phyloP scores from a whole-genome alignment of 1,139 yeast genomes.

The Kodamaea sp. region DNA sequence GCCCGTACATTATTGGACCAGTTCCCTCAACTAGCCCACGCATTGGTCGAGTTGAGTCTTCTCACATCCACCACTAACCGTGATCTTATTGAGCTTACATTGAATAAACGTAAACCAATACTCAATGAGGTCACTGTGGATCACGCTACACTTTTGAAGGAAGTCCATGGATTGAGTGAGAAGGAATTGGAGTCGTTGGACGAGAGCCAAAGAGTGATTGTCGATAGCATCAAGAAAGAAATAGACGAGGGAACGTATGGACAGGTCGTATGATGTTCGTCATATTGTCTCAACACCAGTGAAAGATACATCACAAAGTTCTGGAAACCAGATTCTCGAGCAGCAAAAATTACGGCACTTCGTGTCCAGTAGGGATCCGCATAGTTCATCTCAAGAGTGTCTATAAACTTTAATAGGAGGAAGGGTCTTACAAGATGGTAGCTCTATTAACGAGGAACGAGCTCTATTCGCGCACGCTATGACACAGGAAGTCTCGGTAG shows the following conservation, averaged over 20 bases:
- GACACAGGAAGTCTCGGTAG: too few species aligned
- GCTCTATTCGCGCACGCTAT: too few species aligned
- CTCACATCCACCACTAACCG: constrained; percentile 58
- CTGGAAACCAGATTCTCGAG: too few species aligned
- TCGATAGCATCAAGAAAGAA: constrained; percentile 42
- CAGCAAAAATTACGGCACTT: too few species aligned
- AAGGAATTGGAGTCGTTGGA: constrained; percentile 65
- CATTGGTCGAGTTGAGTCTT: constrained; percentile 75
- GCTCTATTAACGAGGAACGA: too few species aligned
- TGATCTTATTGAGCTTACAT: constrained; percentile 50
- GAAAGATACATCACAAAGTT: too few species aligned
- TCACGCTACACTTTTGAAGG: constrained; percentile 53
- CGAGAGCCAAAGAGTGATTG: constrained; percentile 50
- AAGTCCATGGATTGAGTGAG: constrained; percentile 61
- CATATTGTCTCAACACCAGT: too few species aligned
- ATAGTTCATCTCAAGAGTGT: too few species aligned
- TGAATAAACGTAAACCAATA: constrained; percentile 34
- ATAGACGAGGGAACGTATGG: constrained; percentile 52
- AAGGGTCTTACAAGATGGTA: too few species aligned
- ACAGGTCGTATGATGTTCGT: constrained; percentile 12
- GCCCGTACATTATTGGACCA: constrained; percentile 64
- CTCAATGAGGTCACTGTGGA: constrained; percentile 49
- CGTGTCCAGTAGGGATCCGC: too few species aligned
- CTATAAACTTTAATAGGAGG: too few species aligned
- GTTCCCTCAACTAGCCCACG: constrained; percentile 79